Percentiles rank a stretch among this genome's conserved stretches.
These are phyloP conservation scores for Escovopsis weberi DNA, from an alignment of 2,329 filamentous ascomycete genomes.

Conservation along the genomic window DNA sequence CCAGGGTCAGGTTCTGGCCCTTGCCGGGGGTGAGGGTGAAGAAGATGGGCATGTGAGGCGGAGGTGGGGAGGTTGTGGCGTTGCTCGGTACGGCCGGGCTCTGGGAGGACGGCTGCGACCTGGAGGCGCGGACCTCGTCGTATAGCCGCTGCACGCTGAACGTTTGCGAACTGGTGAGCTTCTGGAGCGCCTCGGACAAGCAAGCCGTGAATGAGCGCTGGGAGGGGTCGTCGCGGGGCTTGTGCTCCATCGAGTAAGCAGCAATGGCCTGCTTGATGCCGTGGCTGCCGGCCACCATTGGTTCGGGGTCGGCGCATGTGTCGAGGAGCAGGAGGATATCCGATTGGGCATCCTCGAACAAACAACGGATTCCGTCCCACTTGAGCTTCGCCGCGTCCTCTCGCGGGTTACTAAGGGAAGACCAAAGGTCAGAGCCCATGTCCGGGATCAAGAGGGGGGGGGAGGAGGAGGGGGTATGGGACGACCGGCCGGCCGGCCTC, in stretches of 20 bases:
- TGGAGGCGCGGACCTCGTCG: slow-evolving; percentile 36
- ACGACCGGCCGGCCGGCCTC: slow-evolving; percentile 2
- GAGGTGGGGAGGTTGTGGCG: slow-evolving; percentile 12
- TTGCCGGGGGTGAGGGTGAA: slow-evolving; percentile 42
- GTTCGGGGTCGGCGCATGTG: slow-evolving; percentile 42
- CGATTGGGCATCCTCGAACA: slow-evolving; percentile 47
- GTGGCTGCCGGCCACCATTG: slow-evolving; percentile 33
- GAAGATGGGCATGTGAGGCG: slow-evolving; percentile 32
- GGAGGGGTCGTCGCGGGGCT: slow-evolving; percentile 23
- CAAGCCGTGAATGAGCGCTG: slow-evolving; percentile 43
- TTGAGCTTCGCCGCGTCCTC: slow-evolving; percentile 46
- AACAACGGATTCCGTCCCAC: slow-evolving; percentile 47
- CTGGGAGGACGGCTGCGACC: slow-evolving; percentile 28
- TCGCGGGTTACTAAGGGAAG: slow-evolving; percentile 33
- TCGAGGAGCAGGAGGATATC: slow-evolving; percentile 50
- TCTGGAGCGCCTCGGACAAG: slow-evolving; percentile 39
- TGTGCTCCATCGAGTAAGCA: slow-evolving; percentile 35
- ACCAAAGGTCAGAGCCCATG: slow-evolving; percentile 19
- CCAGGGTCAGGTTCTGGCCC: slow-evolving; percentile 35
- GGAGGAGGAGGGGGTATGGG: slow-evolving; percentile 4
- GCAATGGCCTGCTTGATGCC: slow-evolving; percentile 50
- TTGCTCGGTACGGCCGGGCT: slow-evolving; percentile 29
- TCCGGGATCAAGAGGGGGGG: not conserved
- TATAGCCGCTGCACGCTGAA: slow-evolving; percentile 43
- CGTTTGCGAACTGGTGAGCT: slow-evolving; percentile 36